These are phyloP conservation scores for Castanospermum australe DNA, from an alignment of 306 rosid species.

Conservation along the genomic window DNA sequence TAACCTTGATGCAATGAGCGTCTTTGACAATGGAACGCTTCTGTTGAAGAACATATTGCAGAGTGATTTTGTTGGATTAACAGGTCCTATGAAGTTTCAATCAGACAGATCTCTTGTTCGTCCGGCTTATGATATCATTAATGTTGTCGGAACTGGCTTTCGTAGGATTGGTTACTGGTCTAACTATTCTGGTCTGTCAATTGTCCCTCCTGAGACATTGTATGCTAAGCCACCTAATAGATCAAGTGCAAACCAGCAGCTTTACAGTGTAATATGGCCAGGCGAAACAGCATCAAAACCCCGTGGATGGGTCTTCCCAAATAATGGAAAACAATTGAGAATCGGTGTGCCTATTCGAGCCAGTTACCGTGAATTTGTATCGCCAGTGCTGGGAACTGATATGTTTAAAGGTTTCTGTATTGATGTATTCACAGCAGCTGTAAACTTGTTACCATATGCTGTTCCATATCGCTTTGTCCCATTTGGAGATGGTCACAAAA, in stretches of 20 bases:
- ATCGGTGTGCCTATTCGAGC: conserved; percentile 83
- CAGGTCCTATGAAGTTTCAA: conserved; percentile 67
- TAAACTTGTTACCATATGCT: conserved; percentile 79
- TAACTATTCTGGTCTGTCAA: conserved; percentile 88
- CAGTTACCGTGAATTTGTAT: conserved; percentile 76
- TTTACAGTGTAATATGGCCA: conserved; percentile 80
- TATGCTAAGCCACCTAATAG: conserved; percentile 75
- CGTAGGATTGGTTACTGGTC: conserved; percentile 88
- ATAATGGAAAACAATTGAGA: conserved; percentile 70
- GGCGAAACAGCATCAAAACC: conserved; percentile 78
- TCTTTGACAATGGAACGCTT: conserved; percentile 72
- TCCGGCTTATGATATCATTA: conserved; percentile 82
- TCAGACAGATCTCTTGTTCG: conserved; percentile 56
- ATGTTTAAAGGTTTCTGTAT: conserved; percentile 84
- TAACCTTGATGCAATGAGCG: conserved; percentile 81
- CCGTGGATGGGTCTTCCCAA: conserved; percentile 98
- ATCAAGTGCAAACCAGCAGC: conserved; percentile 65
- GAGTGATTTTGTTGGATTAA: conserved; percentile 67
- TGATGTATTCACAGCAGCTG: conserved; percentile 85
- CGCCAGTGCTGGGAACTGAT: conserved; percentile 59
- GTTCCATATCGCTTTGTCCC: conserved; percentile 71
- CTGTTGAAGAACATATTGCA: conserved; percentile 64
- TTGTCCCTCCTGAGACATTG: conserved; percentile 71
- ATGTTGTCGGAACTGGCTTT: conserved; percentile 77
- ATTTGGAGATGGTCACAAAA: conserved; percentile 71